Evolutionary conservation across 2,329 filamentous ascomycete genomes (phyloP), one percentile per base, ranked within the genome.

Genomic region (Mycosphaerella sp.): DNA sequence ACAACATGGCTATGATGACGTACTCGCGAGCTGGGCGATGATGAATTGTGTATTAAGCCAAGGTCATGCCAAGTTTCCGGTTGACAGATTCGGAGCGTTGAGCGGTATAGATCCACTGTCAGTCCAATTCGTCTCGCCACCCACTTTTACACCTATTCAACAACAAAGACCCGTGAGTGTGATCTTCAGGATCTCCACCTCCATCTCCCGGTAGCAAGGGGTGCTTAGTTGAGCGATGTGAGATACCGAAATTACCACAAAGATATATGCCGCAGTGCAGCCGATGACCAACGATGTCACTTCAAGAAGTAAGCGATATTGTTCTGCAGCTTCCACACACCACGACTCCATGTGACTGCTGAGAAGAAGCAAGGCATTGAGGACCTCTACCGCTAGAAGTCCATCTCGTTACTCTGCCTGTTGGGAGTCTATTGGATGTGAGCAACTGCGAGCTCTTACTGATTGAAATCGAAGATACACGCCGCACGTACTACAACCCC

Each of bases 221-320:
- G 37, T 39, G 28, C n/a, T 30, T 28, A 16, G 14, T 4, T 10
- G 28, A 34, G 21, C 17, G 30, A 27, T 25, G 21, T 41, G 17
- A 37, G 41, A 21, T 36, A 44, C 47, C 47, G 47, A 50, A 50
- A 50, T 50, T 50, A 50, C 27, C 9, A 50, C 28, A 28, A 28
- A 21, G 32, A 37, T 44, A 21, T 44, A 39, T 21, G 40, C 47
- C 47, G 47, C 39, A 32, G 45, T 49, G 37, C 17, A 42, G 25
- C 45, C 45, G 45, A 49, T 21, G 25, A 49, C 45, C 36, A 37
- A 41, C 45, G 45, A 49, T 37, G 45, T 49, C 45, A 49, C 45
- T 28, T 49, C 39, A 40, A 16, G 37, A 21, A 32, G 16, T 35
- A 27, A n/a, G 39, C 30, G 30, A 27, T 30, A 32, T 28, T n/a